Percentiles rank a stretch among this genome's conserved stretches.
These are phyloP conservation scores for Tilletia caries DNA, from an alignment of 1,284 basidiomycete genomes.

Conservation along the genomic window DNA sequence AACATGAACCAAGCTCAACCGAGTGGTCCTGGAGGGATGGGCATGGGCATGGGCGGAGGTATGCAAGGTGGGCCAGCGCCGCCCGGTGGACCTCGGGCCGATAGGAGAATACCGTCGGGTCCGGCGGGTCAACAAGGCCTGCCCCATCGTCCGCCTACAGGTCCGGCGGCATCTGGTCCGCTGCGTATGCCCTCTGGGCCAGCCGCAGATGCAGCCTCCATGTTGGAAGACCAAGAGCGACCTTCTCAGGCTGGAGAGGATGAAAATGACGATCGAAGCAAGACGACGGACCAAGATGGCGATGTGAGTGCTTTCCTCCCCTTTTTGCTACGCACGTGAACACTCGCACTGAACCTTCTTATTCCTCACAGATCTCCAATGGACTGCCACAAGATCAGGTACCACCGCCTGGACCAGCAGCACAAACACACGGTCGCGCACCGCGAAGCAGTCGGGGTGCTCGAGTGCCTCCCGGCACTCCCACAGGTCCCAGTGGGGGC, in stretches of 20 bases:
- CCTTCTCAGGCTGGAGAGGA: too few species aligned
- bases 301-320: background rate
- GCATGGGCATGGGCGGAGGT: background rate
- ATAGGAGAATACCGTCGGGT: constrained; percentile 3
- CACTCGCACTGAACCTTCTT: background rate
- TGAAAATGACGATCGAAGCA: too few species aligned
- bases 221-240: too few species aligned
- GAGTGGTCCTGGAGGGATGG: constrained; percentile 1
- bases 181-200: background rate
- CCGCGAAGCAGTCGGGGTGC: background rate
- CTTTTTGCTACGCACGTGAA: background rate
- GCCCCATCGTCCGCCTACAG: background rate
- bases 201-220: constrained; percentile 9
- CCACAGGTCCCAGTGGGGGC: constrained; percentile 16
- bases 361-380: background rate
- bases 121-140: constrained; percentile 13
- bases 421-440: background rate
- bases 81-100: background rate
- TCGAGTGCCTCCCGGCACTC: background rate
- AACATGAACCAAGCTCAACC: background rate
- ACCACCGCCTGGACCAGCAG: background rate
- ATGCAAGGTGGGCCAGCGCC: constrained; percentile 14
- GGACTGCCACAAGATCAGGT: background rate
- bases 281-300: background rate
- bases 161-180: background rate